phyloP scores from a whole-genome alignment of 306 rosid species.

The apple (Malus domestica) region DNA sequence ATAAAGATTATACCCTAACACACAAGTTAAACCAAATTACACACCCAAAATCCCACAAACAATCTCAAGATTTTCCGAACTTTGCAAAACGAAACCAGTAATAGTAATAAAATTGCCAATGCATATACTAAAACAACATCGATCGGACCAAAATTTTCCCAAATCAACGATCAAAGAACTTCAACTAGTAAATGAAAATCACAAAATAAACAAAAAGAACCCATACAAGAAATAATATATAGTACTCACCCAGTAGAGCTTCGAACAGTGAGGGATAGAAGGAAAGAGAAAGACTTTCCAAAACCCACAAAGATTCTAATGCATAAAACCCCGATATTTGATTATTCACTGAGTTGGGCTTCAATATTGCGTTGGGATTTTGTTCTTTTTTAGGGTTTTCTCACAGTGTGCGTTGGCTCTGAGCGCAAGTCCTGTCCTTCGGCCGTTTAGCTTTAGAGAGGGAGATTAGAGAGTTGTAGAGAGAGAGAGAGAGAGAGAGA shows the following conservation, averaged over 20 bases:
- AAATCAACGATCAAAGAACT: conserved; percentile 49
- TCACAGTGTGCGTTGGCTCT: conserved; percentile 18
- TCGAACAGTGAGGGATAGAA: neutral
- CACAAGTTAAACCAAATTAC: neutral
- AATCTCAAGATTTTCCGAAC: conserved; percentile 8
- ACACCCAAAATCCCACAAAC: conserved; percentile 19
- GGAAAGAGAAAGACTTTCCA: neutral
- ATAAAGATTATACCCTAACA: conserved; percentile 4
- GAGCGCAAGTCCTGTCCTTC: conserved; percentile 30
- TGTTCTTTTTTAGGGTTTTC: conserved; percentile 47
- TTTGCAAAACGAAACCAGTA: conserved; percentile 9
- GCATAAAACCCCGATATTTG: conserved; percentile 6
- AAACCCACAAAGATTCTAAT: neutral
- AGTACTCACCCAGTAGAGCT: conserved; percentile 30
- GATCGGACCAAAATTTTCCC: conserved; percentile 39
- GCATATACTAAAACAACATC: conserved; percentile 11
- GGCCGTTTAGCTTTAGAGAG: conserved; percentile 19
- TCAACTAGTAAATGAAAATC: conserved; percentile 7
- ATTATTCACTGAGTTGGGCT: conserved; percentile 5
- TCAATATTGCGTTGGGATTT: neutral
- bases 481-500: conserved; percentile 38
- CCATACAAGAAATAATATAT: neutral
- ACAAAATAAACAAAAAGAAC: neutral
- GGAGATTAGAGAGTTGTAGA: conserved; percentile 33
- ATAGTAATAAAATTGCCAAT: conserved; percentile 7